Evolutionary conservation across 495 filamentous ascomycete species (phyloP).

Genomic region (Penicillium turbatum): DNA sequence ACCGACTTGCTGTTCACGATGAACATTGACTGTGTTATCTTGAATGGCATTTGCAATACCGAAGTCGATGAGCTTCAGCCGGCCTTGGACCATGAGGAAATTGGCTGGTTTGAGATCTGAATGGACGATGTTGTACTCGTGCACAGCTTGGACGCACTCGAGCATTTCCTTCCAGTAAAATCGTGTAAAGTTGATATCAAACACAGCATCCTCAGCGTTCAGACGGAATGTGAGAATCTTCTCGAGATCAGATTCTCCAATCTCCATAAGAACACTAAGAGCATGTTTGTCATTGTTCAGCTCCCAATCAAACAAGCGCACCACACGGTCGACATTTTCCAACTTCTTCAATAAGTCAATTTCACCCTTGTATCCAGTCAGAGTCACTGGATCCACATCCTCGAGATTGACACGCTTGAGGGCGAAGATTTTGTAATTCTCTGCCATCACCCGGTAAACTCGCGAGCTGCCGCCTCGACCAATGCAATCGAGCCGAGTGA

Average conservation of each 20-base stretch:
- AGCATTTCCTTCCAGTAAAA: constrained; percentile 99
- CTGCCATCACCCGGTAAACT: constrained; percentile 95
- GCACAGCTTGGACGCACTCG: constrained; percentile 85
- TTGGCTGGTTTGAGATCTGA: constrained; percentile 96
- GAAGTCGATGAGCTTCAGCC: constrained; percentile 88
- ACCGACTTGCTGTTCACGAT: constrained; percentile 89
- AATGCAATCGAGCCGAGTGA: constrained; percentile 82
- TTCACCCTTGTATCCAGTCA: constrained; percentile 92
- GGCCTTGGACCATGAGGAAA: constrained; percentile 80
- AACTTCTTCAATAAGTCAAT: constrained; percentile 87
- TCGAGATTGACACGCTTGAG: constrained; percentile 89
- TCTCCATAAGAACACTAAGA: constrained; percentile 93
- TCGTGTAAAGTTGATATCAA: constrained; percentile 87
- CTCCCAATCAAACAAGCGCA: constrained; percentile 87
- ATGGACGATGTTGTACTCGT: constrained; percentile 86
- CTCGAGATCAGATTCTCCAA: constrained; percentile 91
- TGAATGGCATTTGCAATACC: constrained; percentile 97
- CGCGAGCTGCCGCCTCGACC: constrained; percentile 88
- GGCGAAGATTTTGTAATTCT: constrained; percentile 91
- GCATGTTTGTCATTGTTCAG: constrained; percentile 83
- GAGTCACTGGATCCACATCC: constrained; percentile 75
- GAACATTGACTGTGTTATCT: constrained; percentile 95
- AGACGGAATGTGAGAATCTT: constrained; percentile 72
- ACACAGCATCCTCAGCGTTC: constrained; percentile 65
- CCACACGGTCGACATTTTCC: constrained; percentile 78